A percentile compares a stretch with the other conserved stretches of the same genome.
These are phyloP conservation scores for Yamadazyma sp. DNA, from an alignment of 1,139 yeast genomes.

Conservation along the genomic window DNA sequence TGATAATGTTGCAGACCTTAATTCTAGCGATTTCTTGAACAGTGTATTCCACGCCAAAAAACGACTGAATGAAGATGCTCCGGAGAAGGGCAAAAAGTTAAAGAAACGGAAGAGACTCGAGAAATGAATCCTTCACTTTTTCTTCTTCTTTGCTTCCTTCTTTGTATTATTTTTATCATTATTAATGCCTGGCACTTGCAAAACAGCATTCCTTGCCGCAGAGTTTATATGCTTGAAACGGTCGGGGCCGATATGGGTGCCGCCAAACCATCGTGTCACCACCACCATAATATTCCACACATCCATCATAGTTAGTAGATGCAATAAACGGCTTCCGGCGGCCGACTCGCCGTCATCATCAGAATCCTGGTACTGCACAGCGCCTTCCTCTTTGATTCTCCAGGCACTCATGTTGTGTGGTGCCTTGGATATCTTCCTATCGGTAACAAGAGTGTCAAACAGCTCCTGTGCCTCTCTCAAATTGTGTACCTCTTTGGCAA, in stretches of 20 bases:
- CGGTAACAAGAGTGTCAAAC: conserved; percentile 55
- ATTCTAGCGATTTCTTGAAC: conserved; percentile 8
- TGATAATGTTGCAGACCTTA: conserved; percentile 5
- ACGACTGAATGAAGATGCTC: conserved; percentile 9
- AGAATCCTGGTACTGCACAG: conserved; percentile 71
- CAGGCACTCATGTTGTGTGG: conserved; percentile 85
- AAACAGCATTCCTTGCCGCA: conserved; percentile 81
- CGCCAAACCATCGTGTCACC: conserved; percentile 94
- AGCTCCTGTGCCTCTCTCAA: conserved; percentile 63
- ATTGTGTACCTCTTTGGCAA: conserved; percentile 59
- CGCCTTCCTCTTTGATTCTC: conserved; percentile 60
- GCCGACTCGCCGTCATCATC: conserved; percentile 99
- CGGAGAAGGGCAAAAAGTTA: conserved; percentile 6
- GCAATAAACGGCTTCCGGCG: conserved; percentile 87
- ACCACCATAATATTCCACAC: conserved; percentile 85
- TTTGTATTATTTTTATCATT: conserved; percentile 8
- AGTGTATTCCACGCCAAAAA: conserved; percentile 19
- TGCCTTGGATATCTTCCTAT: conserved; percentile 66
- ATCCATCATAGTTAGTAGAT: conserved; percentile 76
- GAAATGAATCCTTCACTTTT: conserved; percentile 11
- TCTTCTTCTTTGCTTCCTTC: conserved; percentile 21
- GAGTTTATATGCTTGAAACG: conserved; percentile 91
- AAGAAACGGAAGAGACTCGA: conserved; percentile 12
- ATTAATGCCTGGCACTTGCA: conserved; percentile 50
- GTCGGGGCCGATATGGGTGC: conserved; percentile 88